Base-by-base conservation (phyloP, 2,329 filamentous ascomycete genomes). In the Trichoderma koningiopsis region DNA sequence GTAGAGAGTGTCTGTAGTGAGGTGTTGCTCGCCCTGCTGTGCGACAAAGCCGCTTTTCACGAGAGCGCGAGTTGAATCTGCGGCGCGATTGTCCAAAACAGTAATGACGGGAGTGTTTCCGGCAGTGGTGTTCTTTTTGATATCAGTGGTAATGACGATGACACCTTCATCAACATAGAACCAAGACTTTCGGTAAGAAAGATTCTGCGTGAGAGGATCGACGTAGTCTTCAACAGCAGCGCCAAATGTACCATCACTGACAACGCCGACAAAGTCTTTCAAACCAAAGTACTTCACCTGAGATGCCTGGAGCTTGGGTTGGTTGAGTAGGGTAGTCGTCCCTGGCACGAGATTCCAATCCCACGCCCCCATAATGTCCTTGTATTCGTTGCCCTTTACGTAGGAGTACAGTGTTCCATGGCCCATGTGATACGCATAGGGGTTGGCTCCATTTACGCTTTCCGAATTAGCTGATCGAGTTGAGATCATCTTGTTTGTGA, bases 271-370 rank as follows among this genome's bases (percentile, higher is more conserved):
- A 67, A 75, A 75, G 16, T 74, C 72, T 7, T 56, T 70, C 35
- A 71, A 66, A 11, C 74, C 74, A 8, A 24, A 7, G 13, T 71
- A 64, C 13, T 67, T 70, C 11, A 70, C 68, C 7, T 43, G 53
- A 8, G 52, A 43, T 24, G 68, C 49, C 2, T 70, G 29, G 2
- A 71, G 68, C 10, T 62, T 60, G 2, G 73, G 72, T n/a, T 60
- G 60, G n/a, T 72, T 70, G 24, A 70, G 72, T 6, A 73, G 62
- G 1, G 71, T 66, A 8, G 74, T 75, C 11, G 72, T 74, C 31
- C 74, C 74, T 2, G 74, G 74, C 7, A 75, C 57, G 6, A 75
- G 72, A 49, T 73, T 72, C 74, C 74, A 74, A 71, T 74, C 73
- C 73, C 73, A 74, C 2, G 72, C 70, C 19, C 57, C 72, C 71